phyloP scores from a whole-genome alignment of 306 rosid genomes.

The peach (Prunus persica) region DNA sequence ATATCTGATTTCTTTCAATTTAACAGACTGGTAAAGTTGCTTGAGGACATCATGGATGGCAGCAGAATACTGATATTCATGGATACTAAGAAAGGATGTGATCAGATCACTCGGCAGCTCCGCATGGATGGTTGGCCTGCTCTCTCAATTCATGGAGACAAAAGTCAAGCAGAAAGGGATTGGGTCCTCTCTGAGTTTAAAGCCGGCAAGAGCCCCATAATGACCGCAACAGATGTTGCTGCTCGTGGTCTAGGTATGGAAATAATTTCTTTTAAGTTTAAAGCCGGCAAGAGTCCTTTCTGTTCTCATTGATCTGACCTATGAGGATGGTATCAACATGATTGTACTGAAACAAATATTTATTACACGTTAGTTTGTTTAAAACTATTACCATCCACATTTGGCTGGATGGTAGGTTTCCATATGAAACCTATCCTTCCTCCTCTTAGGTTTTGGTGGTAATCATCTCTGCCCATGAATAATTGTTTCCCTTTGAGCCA shows the following conservation, averaged over 20 bases:
- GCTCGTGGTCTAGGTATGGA: conserved; percentile 93
- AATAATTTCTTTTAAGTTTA: conserved; percentile 1
- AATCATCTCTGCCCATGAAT: conserved; percentile 8
- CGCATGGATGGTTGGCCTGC: conserved; percentile 99
- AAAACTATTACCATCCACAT: background rate
- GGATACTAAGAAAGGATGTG: conserved; percentile 99
- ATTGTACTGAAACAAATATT: background rate
- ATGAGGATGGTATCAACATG: background rate
- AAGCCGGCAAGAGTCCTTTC: background rate
- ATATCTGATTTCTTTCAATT: conserved; percentile 28
- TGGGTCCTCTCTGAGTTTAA: conserved; percentile 98
- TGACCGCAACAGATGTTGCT: conserved; percentile 99
- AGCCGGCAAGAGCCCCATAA: conserved; percentile 96
- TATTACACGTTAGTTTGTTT: background rate
- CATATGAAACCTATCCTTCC: background rate
- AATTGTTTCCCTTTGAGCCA: conserved; percentile 26
- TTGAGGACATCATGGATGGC: conserved; percentile 97
- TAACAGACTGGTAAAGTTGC: conserved; percentile 84
- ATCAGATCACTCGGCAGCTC: conserved; percentile 89
- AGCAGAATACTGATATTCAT: conserved; percentile 93
- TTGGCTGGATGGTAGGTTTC: background rate
- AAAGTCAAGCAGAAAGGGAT: conserved; percentile 99
- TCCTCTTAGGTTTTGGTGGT: conserved; percentile 5
- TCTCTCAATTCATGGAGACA: conserved; percentile 95
- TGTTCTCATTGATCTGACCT: background rate